phyloP scores from a whole-genome alignment of 106 monocot genomes.

The Acanthochlamys bracteata region DNA sequence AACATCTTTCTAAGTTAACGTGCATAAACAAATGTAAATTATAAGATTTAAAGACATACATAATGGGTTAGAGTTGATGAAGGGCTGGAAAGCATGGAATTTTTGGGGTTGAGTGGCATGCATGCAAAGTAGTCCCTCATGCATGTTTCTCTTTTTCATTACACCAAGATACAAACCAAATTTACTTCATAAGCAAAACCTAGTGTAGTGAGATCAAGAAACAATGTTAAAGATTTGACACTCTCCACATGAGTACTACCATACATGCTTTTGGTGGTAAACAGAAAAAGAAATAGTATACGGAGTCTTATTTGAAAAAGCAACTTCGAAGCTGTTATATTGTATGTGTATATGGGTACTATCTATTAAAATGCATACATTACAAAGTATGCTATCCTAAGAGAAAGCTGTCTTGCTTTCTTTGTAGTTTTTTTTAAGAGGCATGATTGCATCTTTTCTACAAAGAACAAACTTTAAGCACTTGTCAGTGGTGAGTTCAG shows the following conservation, averaged over 20 bases:
- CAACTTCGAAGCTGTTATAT: too few relatives aligned
- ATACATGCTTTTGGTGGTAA: constrained; percentile 18
- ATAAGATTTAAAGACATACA: neutral
- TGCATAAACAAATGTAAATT: neutral
- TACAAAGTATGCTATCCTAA: constrained; percentile 5
- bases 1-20: neutral
- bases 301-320: too few relatives aligned
- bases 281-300: neutral
- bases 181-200: neutral
- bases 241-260: neutral
- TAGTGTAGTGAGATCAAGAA: neutral
- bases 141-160: constrained; percentile 6
- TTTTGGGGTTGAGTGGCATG: constrained; percentile 31
- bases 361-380: constrained; percentile 11
- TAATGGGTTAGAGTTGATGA: constrained; percentile 2
- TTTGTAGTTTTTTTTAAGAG: neutral
- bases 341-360: too few relatives aligned
- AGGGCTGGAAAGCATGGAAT: constrained; percentile 16
- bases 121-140: constrained; percentile 17
- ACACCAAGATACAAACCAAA: neutral
- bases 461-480: neutral
- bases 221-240: neutral
- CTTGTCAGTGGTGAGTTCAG: constrained; percentile 7
- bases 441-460: constrained; percentile 17
- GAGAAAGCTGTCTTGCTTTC: constrained; percentile 13